These are phyloP conservation scores for Groenewaldozyma salmanticensis DNA, from an alignment of 805 yeast species.

Conservation along the genomic window DNA sequence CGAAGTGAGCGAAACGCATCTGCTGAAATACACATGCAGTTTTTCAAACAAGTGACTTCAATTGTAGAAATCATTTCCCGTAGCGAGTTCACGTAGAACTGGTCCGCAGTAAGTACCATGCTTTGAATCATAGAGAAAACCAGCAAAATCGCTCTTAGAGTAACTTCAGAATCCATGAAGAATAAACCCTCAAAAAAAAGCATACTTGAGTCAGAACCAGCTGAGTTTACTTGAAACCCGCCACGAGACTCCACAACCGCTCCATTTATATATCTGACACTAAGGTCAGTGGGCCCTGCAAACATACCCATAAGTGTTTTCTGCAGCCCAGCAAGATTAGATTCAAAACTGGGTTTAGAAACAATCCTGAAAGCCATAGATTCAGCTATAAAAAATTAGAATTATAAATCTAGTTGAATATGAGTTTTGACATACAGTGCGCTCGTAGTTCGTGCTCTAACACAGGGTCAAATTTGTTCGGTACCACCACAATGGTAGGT, in stretches of 20 bases:
- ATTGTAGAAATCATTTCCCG: not conserved
- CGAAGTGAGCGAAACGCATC: not conserved
- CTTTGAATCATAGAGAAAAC: not conserved
- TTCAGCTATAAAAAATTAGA: too few species aligned
- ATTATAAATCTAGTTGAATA: too few species aligned
- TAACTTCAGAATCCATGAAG: not conserved
- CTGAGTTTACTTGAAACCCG: not conserved
- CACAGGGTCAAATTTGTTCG: not conserved
- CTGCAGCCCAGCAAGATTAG: not conserved
- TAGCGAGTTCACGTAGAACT: not conserved
- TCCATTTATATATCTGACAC: not conserved
- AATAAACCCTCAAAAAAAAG: not conserved
- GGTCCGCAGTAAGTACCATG: not conserved
- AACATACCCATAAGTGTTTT: not conserved
- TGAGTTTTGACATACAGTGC: not conserved
- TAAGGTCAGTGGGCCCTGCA: not conserved
- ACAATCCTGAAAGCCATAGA: not conserved
- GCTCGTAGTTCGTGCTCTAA: not conserved
- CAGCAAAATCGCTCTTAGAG: not conserved
- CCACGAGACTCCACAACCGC: not conserved
- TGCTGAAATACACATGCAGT: not conserved
- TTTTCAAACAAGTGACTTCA: not conserved
- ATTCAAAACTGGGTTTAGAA: not conserved
- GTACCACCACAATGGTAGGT: not conserved
- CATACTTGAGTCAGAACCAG: not conserved